phyloP scores from a whole-genome alignment of 2,329 filamentous ascomycete genomes.

The Pyrenophora graminea region DNA sequence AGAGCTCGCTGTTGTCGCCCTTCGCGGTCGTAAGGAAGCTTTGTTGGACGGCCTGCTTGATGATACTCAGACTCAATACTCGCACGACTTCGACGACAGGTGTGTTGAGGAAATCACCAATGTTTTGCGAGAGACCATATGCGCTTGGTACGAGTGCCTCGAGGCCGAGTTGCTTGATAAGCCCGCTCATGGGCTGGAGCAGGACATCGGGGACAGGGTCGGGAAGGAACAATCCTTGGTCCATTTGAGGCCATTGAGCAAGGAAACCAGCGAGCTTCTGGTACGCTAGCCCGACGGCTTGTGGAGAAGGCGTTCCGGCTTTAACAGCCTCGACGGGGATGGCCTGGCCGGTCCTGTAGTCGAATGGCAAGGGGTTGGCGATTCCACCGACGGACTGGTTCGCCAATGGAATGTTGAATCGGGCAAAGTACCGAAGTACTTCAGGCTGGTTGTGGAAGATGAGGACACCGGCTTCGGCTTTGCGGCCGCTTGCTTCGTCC shows the following conservation, averaged over 20 bases:
- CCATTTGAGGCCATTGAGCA: conserved; percentile 18
- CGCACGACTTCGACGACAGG: conserved; percentile 45
- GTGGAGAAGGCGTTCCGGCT: background rate
- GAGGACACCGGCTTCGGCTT: conserved; percentile 45
- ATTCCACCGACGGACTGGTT: background rate
- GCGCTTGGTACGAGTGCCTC: no score
- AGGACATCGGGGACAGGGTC: conserved; percentile 53
- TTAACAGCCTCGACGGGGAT: conserved; percentile 1
- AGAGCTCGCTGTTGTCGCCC: conserved; percentile 9
- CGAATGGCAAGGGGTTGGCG: conserved; percentile 10
- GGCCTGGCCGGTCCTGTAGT: conserved; percentile 38
- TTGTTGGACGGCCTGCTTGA: background rate
- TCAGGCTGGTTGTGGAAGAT: conserved; percentile 49
- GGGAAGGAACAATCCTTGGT: conserved; percentile 51
- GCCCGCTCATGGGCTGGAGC: conserved; percentile 54
- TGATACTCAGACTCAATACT: conserved; percentile 2
- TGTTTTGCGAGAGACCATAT: background rate
- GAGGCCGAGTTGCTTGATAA: conserved; percentile 55
- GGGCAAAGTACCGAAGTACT: conserved; percentile 14
- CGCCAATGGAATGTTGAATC: conserved; percentile 17
- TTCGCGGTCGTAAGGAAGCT: conserved; percentile 8
- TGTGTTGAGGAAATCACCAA: conserved; percentile 48
- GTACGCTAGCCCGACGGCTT: conserved; percentile 14
- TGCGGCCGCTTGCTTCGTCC: conserved; percentile 37
- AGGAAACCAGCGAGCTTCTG: conserved; percentile 33